Percentiles rank a stretch among this genome's conserved stretches.
These are phyloP conservation scores for Cinnamomum chago DNA, from an alignment of 164 flowering plant genomes.

Conservation along the genomic window DNA sequence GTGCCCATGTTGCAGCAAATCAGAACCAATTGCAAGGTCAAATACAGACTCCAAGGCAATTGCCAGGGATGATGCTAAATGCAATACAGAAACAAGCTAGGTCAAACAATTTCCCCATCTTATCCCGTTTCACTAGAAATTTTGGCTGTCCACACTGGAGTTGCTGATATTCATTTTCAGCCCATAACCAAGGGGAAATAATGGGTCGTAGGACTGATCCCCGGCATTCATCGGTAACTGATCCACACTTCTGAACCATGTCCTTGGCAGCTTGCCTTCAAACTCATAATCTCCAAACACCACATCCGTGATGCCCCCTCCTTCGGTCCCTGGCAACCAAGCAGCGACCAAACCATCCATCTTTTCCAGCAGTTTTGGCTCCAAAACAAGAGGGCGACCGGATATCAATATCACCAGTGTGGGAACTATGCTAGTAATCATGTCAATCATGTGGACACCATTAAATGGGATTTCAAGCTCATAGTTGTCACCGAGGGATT, in stretches of 20 bases:
- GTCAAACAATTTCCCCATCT: too few relatives aligned
- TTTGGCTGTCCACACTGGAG: background rate
- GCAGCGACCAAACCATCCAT: conserved; percentile 72
- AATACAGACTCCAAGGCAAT: too few relatives aligned
- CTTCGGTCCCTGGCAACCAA: conserved; percentile 89
- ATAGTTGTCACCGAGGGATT: conserved; percentile 55
- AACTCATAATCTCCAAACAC: conserved; percentile 74
- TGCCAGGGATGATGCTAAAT: too few relatives aligned
- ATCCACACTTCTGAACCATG: conserved; percentile 66
- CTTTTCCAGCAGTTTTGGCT: conserved; percentile 52
- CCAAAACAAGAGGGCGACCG: conserved; percentile 71
- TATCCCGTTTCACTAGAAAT: too few relatives aligned
- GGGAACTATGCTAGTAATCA: conserved; percentile 55
- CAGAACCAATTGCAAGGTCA: too few relatives aligned
- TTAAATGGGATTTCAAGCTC: conserved; percentile 56
- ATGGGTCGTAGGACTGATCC: conserved; percentile 47
- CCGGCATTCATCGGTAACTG: conserved; percentile 63
- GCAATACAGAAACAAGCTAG: background rate
- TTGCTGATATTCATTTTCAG: conserved; percentile 27
- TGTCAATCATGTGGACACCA: conserved; percentile 42
- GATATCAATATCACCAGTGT: conserved; percentile 66
- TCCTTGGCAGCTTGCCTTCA: conserved; percentile 54
- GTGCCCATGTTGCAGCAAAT: too few relatives aligned
- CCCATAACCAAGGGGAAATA: conserved; percentile 76
- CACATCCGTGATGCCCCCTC: conserved; percentile 68